These are phyloP conservation scores for Penicillium manginii DNA, from an alignment of 495 filamentous ascomycete genomes.

Conservation along the genomic window DNA sequence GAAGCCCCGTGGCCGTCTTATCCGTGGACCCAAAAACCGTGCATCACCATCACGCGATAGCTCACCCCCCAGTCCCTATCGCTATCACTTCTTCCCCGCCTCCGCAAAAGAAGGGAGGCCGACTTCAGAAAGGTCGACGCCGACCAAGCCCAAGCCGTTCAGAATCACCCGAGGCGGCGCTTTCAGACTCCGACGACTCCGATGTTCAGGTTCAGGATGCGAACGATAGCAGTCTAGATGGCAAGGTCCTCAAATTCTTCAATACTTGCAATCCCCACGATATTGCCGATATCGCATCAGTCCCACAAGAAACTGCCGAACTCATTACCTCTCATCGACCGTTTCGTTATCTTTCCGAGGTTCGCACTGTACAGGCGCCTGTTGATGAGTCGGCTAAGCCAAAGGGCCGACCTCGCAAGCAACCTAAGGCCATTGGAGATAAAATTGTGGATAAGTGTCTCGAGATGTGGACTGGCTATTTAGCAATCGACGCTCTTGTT, in stretches of 20 bases:
- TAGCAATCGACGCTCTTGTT: constrained; percentile 81
- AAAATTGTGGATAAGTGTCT: constrained; percentile 72
- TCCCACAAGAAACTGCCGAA: constrained; percentile 67
- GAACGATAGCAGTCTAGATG: constrained; percentile 49
- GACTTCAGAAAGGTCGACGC: constrained; percentile 63
- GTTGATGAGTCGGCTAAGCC: constrained; percentile 45
- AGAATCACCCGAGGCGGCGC: constrained; percentile 42
- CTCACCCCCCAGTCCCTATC: constrained; percentile 11
- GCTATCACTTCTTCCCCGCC: constrained; percentile 29
- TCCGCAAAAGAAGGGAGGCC: constrained; percentile 47
- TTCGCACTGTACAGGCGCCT: constrained; percentile 62
- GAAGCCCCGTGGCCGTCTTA: constrained; percentile 43
- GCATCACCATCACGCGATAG: constrained; percentile 15
- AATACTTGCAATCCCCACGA: constrained; percentile 75
- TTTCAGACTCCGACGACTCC: constrained; percentile 57
- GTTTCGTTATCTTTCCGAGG: constrained; percentile 63
- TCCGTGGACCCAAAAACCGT: constrained; percentile 43
- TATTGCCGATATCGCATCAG: constrained; percentile 75
- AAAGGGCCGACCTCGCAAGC: constrained; percentile 49
- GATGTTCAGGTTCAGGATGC: constrained; percentile 53
- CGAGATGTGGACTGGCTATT: constrained; percentile 73
- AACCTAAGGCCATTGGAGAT: constrained; percentile 63
- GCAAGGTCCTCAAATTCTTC: constrained; percentile 74
- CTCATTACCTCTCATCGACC: constrained; percentile 70
- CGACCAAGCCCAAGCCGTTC: constrained; percentile 51